Evolutionary conservation across 1,139 yeast species (phyloP).

Genomic region (Magnusiomyces paraingens): DNA sequence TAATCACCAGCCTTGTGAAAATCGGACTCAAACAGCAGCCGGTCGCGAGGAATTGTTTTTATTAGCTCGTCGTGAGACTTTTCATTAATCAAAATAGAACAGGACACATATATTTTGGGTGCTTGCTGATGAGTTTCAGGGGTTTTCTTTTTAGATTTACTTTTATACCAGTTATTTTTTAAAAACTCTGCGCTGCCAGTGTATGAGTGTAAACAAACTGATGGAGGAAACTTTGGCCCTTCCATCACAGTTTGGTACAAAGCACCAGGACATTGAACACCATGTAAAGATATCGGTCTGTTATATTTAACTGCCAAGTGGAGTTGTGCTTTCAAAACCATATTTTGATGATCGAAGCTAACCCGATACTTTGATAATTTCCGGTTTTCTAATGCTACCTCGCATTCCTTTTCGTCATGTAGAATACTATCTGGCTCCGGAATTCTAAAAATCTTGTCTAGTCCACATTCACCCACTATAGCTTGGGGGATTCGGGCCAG

Average conservation of each 20-base stretch:
- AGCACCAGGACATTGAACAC: slow-evolving; percentile 70
- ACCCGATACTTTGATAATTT: slow-evolving; percentile 43
- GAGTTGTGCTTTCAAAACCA: slow-evolving; percentile 47
- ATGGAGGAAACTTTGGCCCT: slow-evolving; percentile 25
- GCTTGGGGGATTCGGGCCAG: slow-evolving; percentile 27
- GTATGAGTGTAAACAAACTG: slow-evolving; percentile 71
- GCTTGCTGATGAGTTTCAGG: neutral
- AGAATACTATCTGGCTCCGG: slow-evolving; percentile 39
- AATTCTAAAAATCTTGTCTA: slow-evolving; percentile 68
- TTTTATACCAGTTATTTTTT: slow-evolving; percentile 46
- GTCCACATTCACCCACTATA: slow-evolving; percentile 80
- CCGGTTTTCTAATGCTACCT: slow-evolving; percentile 27
- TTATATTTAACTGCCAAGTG: slow-evolving; percentile 44
- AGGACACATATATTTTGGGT: slow-evolving; percentile 39
- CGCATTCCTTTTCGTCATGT: neutral
- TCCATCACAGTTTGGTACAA: slow-evolving; percentile 42
- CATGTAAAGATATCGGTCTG: slow-evolving; percentile 68
- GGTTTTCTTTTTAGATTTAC: slow-evolving; percentile 25
- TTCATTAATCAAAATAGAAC: slow-evolving; percentile 57
- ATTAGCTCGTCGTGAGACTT: slow-evolving; percentile 28
- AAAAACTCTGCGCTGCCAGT: slow-evolving; percentile 71
- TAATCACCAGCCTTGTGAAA: slow-evolving; percentile 29
- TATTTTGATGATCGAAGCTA: slow-evolving; percentile 55
- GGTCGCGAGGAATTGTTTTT: slow-evolving; percentile 33
- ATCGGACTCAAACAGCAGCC: slow-evolving; percentile 53